phyloP scores from a whole-genome alignment of 2,329 filamentous ascomycete species.

The Rosellinia necatrix region DNA sequence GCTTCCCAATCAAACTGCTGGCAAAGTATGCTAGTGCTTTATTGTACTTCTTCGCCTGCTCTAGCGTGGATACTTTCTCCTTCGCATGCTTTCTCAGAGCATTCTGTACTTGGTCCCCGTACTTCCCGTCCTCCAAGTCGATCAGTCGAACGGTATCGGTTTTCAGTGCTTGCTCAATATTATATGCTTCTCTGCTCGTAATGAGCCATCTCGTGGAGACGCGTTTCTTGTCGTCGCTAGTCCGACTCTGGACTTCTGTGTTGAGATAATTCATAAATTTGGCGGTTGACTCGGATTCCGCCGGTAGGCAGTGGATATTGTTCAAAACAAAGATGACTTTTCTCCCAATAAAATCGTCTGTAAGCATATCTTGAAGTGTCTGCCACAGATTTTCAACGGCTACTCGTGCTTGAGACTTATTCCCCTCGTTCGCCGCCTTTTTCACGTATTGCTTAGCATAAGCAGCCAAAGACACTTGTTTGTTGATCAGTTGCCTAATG shows the following conservation, averaged over 20 bases:
- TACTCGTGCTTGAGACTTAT: slow-evolving; percentile 37
- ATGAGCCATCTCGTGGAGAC: slow-evolving; percentile 46
- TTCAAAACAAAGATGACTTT: slow-evolving; percentile 48
- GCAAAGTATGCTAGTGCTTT: slow-evolving; percentile 49
- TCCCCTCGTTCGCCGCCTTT: slow-evolving; percentile 41
- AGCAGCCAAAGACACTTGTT: slow-evolving; percentile 41
- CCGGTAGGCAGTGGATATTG: slow-evolving; percentile 46
- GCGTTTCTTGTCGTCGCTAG: slow-evolving; percentile 31
- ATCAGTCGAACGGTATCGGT: slow-evolving; percentile 40
- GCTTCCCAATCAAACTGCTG: slow-evolving; percentile 47
- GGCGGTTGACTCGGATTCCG: slow-evolving; percentile 43
- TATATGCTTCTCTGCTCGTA: slow-evolving; percentile 45
- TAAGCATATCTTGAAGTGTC: slow-evolving; percentile 48
- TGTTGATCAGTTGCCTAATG: slow-evolving; percentile 44
- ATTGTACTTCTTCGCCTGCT: slow-evolving; percentile 46
- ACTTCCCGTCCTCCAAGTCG: slow-evolving; percentile 45
- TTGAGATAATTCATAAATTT: slow-evolving; percentile 44
- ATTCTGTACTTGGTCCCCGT: slow-evolving; percentile 44
- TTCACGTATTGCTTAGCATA: slow-evolving; percentile 45
- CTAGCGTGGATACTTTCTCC: slow-evolving; percentile 43
- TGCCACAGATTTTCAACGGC: slow-evolving; percentile 49
- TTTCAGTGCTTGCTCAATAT: slow-evolving; percentile 40
- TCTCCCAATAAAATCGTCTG: slow-evolving; percentile 44
- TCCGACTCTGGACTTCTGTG: slow-evolving; percentile 37
- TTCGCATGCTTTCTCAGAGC: slow-evolving; percentile 44